Conservation (phyloP, 2,329 filamentous ascomycete genomes). For the Metarhizium anisopliae region DNA sequence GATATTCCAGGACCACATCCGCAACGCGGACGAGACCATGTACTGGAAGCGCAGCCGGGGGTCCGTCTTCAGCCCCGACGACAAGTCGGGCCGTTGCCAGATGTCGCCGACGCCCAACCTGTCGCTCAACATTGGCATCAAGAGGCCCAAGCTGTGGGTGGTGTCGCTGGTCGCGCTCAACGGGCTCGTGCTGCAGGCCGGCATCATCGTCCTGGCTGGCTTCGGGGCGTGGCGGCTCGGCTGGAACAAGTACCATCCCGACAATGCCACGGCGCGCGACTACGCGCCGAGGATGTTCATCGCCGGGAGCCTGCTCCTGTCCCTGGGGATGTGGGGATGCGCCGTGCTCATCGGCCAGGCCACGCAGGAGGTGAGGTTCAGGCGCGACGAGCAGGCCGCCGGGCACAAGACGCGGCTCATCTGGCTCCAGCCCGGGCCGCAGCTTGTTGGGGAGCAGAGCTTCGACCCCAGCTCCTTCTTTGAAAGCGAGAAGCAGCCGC, state of each 20-base stretch:
- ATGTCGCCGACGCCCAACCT: slow-evolving; percentile 8
- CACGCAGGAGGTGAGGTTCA: no score
- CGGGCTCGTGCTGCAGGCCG: slow-evolving; percentile 9
- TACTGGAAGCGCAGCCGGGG: not conserved
- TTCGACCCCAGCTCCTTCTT: no score
- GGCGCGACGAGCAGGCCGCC: no score
- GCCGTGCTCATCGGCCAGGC: no score
- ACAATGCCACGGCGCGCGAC: not conserved
- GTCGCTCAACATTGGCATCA: slow-evolving; percentile 9
- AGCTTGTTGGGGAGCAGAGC: no score
- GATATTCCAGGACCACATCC: not conserved
- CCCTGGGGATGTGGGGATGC: slow-evolving; percentile 10
- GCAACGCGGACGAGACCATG: not conserved
- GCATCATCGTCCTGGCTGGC: slow-evolving; percentile 10
- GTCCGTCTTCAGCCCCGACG: not conserved
- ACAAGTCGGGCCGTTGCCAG: not conserved
- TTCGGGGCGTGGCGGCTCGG: slow-evolving; percentile 9
- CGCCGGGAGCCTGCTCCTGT: slow-evolving; percentile 10
- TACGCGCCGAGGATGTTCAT: slow-evolving; percentile 14
- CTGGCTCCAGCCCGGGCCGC: no score
- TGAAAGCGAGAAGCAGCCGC: no score
- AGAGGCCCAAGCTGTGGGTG: slow-evolving; percentile 5
- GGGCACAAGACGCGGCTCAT: no score
- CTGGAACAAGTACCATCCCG: slow-evolving; percentile 6
- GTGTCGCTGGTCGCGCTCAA: slow-evolving; percentile 6